Percentiles rank a stretch among this genome's conserved stretches.
phyloP scores from a whole-genome alignment of 2,329 filamentous ascomycete genomes.

The Exophiala aquamarina region DNA sequence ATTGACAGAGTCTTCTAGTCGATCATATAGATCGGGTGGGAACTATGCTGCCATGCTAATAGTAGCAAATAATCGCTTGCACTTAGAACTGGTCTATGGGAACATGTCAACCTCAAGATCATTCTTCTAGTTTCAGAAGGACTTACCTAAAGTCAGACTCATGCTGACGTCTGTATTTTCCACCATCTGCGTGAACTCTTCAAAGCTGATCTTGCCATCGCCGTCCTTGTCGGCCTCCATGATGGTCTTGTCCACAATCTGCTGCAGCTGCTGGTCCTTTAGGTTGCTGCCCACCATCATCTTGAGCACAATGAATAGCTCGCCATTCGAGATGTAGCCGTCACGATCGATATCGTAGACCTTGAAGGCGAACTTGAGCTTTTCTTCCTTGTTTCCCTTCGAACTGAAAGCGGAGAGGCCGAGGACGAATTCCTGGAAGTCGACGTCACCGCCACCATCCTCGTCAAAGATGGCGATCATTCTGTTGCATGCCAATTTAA shows the following conservation, averaged over 20 bases:
- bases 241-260: slow-evolving; percentile 99
- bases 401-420: slow-evolving; percentile 93
- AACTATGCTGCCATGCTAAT: too few relatives aligned
- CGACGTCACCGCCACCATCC: slow-evolving; percentile 94
- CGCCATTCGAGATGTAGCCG: slow-evolving; percentile 97
- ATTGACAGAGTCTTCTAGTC: too few relatives aligned
- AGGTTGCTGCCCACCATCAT: slow-evolving; percentile 99
- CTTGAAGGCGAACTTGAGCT: slow-evolving; percentile 96
- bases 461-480: slow-evolving; percentile 99
- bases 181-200: slow-evolving; percentile 99
- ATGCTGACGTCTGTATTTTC: slow-evolving; percentile 79
- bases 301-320: slow-evolving; percentile 98
- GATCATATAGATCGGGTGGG: too few relatives aligned
- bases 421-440: slow-evolving; percentile 98
- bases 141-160: slow-evolving; percentile 66
- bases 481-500: slow-evolving; percentile 45
- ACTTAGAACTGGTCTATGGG: too few relatives aligned
- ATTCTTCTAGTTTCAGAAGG: too few relatives aligned
- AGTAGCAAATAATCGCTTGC: too few relatives aligned
- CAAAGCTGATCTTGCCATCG: slow-evolving; percentile 98
- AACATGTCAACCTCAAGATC: too few relatives aligned
- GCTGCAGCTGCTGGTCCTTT: slow-evolving; percentile 98
- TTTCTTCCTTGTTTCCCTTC: slow-evolving; percentile 99
- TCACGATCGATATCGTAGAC: slow-evolving; percentile 99
- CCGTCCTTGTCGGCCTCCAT: slow-evolving; percentile 97